phyloP scores from a whole-genome alignment of 2,329 filamentous ascomycete genomes.

The Spiromastix sp. region DNA sequence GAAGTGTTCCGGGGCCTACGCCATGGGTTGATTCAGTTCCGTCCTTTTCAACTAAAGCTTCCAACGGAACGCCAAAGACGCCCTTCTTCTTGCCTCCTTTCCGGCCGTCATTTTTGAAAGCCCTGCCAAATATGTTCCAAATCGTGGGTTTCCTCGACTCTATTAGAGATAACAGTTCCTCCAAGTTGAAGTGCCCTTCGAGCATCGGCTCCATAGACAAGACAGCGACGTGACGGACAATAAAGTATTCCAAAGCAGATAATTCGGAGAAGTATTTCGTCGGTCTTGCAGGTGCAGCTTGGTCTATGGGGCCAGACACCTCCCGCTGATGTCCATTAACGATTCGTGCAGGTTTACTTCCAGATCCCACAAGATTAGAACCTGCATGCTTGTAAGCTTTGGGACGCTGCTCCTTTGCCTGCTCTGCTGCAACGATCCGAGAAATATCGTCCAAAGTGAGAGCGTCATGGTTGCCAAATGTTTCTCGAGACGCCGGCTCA shows the following conservation, averaged over 20 bases:
- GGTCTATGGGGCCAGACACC: slow-evolving; percentile 46
- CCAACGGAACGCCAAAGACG: slow-evolving; percentile 81
- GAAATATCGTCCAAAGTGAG: slow-evolving; percentile 94
- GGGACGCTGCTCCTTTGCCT: slow-evolving; percentile 80
- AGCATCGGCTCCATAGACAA: slow-evolving; percentile 89
- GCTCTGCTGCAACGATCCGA: slow-evolving; percentile 87
- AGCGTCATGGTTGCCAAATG: slow-evolving; percentile 82
- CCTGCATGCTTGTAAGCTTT: slow-evolving; percentile 68
- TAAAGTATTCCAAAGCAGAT: slow-evolving; percentile 92
- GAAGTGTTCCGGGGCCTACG: slow-evolving; percentile 80
- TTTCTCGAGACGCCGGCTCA: slow-evolving; percentile 64
- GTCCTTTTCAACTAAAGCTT: slow-evolving; percentile 81
- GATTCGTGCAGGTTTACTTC: slow-evolving; percentile 53
- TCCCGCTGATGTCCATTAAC: slow-evolving; percentile 60
- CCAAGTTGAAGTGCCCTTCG: slow-evolving; percentile 81
- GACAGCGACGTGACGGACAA: slow-evolving; percentile 88
- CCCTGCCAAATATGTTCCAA: slow-evolving; percentile 97
- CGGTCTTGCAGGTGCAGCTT: slow-evolving; percentile 42
- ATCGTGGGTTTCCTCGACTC: slow-evolving; percentile 90
- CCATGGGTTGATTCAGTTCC: slow-evolving; percentile 97
- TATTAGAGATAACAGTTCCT: slow-evolving; percentile 84
- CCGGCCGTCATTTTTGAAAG: slow-evolving; percentile 68
- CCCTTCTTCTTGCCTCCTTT: slow-evolving; percentile 82
- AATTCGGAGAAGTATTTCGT: slow-evolving; percentile 95
- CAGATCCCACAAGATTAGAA: slow-evolving; percentile 53